phyloP scores from a whole-genome alignment of 768 basidiomycete genomes.

The Macrocybe gigantea region DNA sequence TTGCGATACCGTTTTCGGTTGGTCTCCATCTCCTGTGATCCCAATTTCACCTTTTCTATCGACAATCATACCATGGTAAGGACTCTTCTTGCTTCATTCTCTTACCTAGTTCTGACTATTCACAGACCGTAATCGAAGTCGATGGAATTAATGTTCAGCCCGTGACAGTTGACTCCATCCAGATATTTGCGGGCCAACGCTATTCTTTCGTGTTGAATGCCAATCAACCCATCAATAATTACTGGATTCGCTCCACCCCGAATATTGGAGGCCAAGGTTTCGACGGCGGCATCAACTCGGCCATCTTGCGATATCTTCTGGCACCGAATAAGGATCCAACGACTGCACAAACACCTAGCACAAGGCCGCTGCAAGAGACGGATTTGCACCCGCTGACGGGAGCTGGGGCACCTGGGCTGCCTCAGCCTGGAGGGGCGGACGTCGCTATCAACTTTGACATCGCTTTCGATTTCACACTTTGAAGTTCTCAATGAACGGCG shows the following conservation, averaged over 20 bases:
- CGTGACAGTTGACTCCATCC: slow-evolving; percentile 29
- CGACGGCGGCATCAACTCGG: slow-evolving; percentile 31
- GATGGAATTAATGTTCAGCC: slow-evolving; percentile 33
- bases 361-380: slow-evolving; percentile 27
- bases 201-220: slow-evolving; percentile 38
- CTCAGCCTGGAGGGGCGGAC: slow-evolving; percentile 31
- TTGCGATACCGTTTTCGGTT: slow-evolving; percentile 45
- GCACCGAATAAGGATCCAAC: slow-evolving; percentile 27
- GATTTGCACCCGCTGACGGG: slow-evolving; percentile 26
- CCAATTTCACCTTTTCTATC: slow-evolving; percentile 37
- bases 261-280: slow-evolving; percentile 20
- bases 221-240: slow-evolving; percentile 30
- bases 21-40: slow-evolving; percentile 39
- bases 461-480: slow-evolving; percentile 14
- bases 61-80: slow-evolving; percentile 36
- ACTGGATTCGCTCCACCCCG: slow-evolving; percentile 37
- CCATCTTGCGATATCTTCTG: slow-evolving; percentile 32
- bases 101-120: background rate
- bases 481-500: slow-evolving; percentile 27
- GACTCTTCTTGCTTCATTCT: background rate
- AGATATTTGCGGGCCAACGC: slow-evolving; percentile 36
- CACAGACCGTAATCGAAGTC: slow-evolving; percentile 31
- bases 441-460: slow-evolving; percentile 24
- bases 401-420: slow-evolving; percentile 24
- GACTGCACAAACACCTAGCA: slow-evolving; percentile 17